Conservation (phyloP, 2,329 filamentous ascomycete genomes). For the Cercospora sp. region DNA sequence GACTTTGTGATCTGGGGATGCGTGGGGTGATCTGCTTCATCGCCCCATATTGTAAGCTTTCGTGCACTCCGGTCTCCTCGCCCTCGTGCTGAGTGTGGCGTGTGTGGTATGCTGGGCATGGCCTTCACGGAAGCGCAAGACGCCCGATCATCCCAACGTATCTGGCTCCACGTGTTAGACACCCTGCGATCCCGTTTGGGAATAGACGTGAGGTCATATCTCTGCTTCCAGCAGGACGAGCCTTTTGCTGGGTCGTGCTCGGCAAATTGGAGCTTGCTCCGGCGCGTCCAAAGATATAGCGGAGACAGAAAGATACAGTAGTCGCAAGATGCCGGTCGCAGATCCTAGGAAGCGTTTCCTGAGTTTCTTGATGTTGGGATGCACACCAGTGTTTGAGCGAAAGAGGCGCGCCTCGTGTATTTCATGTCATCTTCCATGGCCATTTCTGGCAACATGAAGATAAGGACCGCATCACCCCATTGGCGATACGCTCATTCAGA, state of each 20-base stretch:
- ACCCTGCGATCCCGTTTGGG: not conserved
- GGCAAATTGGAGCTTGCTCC: slow-evolving; percentile 4
- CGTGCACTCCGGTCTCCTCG: not conserved
- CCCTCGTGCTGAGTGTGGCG: not conserved
- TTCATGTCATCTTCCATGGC: not conserved
- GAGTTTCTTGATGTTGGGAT: not conserved
- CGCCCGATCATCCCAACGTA: not conserved
- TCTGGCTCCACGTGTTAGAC: not conserved
- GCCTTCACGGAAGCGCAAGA: not conserved
- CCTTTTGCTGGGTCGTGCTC: not conserved
- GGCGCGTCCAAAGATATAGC: not conserved
- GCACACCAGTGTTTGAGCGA: not conserved
- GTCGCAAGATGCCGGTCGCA: not conserved
- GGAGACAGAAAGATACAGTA: not conserved
- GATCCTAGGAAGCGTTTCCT: not conserved
- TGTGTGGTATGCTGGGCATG: not conserved
- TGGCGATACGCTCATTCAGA: not conserved
- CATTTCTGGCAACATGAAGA: not conserved
- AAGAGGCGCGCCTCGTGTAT: not conserved
- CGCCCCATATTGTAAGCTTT: not conserved
- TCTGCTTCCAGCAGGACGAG: not conserved
- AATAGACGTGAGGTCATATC: not conserved
- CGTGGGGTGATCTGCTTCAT: not conserved
- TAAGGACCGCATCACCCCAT: not conserved
- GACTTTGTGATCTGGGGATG: not conserved